Percentiles rank a stretch among this genome's conserved stretches.
Conservation (phyloP, 169 alveolate species). For the Miamiensis avidus region DNA sequence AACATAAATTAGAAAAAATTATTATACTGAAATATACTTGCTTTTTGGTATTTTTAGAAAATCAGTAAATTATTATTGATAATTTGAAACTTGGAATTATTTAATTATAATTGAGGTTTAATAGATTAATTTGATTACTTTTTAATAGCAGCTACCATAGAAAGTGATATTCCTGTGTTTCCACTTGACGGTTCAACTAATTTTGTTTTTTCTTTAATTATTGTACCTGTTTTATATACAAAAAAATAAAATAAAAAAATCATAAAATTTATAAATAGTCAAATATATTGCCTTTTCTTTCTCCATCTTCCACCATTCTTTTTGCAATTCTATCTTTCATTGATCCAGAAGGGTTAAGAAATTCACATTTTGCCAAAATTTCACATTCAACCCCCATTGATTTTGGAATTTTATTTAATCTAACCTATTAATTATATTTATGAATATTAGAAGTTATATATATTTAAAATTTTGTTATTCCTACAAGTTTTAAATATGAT, state of each 20-base stretch:
- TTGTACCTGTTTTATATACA: background rate
- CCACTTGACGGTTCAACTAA: slow-evolving; percentile 94
- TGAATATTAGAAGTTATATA: too few relatives aligned
- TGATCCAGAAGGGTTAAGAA: slow-evolving; percentile 80
- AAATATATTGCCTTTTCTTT: slow-evolving; percentile 68
- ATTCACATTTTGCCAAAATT: slow-evolving; percentile 90
- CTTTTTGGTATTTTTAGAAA: too few relatives aligned
- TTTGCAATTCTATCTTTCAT: slow-evolving; percentile 86
- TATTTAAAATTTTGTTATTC: background rate
- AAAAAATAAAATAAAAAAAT: too few relatives aligned
- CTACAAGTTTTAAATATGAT: background rate
- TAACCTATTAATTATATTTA: too few relatives aligned
- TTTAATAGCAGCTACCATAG: slow-evolving; percentile 89
- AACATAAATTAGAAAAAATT: too few relatives aligned
- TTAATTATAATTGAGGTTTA: too few relatives aligned
- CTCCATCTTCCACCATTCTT: slow-evolving; percentile 91
- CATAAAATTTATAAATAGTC: background rate
- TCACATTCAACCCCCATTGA: slow-evolving; percentile 79
- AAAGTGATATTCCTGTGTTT: slow-evolving; percentile 93
- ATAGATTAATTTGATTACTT: too few relatives aligned
- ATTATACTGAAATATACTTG: too few relatives aligned
- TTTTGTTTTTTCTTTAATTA: slow-evolving; percentile 74
- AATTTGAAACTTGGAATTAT: too few relatives aligned
- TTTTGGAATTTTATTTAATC: slow-evolving; percentile 81
- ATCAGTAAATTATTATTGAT: too few relatives aligned